Conservation (phyloP, 2,329 filamentous ascomycete genomes). For the Pseudomassariella vexata region DNA sequence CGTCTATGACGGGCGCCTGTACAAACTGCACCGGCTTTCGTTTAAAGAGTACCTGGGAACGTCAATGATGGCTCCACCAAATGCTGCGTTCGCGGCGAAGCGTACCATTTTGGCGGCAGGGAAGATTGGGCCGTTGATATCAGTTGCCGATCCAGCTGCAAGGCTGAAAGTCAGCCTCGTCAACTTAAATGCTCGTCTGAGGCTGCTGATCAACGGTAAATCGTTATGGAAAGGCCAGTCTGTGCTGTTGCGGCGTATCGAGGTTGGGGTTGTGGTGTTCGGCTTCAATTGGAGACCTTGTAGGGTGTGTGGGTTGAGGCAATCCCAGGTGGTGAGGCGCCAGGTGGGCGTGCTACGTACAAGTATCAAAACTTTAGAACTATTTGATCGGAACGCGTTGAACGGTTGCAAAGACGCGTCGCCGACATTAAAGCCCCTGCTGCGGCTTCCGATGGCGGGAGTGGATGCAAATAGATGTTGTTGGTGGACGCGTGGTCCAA, state of each 20-base stretch:
- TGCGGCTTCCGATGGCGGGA: too few species aligned
- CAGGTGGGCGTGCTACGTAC: not conserved
- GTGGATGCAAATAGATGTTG: too few species aligned
- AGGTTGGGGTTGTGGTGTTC: constrained; percentile 16
- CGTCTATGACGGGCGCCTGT: constrained; percentile 63
- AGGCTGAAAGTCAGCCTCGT: constrained; percentile 33
- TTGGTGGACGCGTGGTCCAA: too few species aligned
- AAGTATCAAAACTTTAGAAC: not conserved
- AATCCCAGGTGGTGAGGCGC: constrained; percentile 3
- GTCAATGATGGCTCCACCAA: constrained; percentile 10
- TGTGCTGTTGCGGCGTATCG: constrained; percentile 16
- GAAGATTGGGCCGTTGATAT: too few species aligned
- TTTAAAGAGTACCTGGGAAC: constrained; percentile 80
- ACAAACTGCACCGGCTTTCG: constrained; percentile 87
- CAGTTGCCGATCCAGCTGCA: constrained; percentile 29
- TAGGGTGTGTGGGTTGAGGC: constrained; percentile 7
- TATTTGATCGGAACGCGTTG: constrained; percentile 7
- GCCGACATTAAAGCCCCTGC: too few species aligned
- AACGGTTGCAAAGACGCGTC: constrained; percentile 4
- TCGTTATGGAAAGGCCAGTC: constrained; percentile 1
- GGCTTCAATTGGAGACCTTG: too few species aligned
- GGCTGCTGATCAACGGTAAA: too few species aligned
- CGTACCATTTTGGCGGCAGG: constrained; percentile 27
- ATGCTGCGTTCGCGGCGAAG: constrained; percentile 11
- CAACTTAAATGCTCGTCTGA: constrained; percentile 10